phyloP scores from a whole-genome alignment of 345 rosid species.

The Acer saccharum region DNA sequence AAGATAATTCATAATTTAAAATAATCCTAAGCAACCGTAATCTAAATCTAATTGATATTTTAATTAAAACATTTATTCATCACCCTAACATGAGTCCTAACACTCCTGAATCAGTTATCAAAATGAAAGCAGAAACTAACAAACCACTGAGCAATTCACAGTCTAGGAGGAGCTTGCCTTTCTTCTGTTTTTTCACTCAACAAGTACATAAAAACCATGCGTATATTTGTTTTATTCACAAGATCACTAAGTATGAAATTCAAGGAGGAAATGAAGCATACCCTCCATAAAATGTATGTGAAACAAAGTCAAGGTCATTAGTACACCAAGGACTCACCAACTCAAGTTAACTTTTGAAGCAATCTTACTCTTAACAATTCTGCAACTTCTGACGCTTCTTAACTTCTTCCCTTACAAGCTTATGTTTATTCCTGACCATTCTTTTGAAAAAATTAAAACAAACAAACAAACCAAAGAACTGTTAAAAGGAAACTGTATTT shows the following conservation, averaged over 20 bases:
- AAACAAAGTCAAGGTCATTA: constrained; percentile 27
- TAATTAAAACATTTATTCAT: too few relatives aligned
- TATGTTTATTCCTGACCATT: constrained; percentile 26
- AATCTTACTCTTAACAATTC: constrained; percentile 18
- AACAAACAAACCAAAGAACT: constrained; percentile 5
- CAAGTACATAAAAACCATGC: background rate
- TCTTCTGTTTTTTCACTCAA: background rate
- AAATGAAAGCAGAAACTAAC: background rate
- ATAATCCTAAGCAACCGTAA: too few relatives aligned
- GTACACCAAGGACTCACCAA: constrained; percentile 7
- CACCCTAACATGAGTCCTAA: too few relatives aligned
- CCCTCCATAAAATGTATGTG: background rate
- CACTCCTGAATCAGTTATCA: background rate
- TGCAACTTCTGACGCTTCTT: constrained; percentile 18
- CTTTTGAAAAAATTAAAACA: background rate
- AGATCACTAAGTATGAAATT: background rate
- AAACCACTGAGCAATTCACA: constrained; percentile 13
- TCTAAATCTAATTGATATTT: too few relatives aligned
- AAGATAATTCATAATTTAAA: too few relatives aligned
- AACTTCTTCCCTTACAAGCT: constrained; percentile 21
- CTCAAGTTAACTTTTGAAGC: constrained; percentile 17
- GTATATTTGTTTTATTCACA: constrained; percentile 26
- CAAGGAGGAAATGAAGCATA: constrained; percentile 16
- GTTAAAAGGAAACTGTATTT: constrained; percentile 12
- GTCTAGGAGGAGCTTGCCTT: background rate